Conservation (phyloP, 1,284 basidiomycete genomes). For the Ceratobasidium sp. region DNA sequence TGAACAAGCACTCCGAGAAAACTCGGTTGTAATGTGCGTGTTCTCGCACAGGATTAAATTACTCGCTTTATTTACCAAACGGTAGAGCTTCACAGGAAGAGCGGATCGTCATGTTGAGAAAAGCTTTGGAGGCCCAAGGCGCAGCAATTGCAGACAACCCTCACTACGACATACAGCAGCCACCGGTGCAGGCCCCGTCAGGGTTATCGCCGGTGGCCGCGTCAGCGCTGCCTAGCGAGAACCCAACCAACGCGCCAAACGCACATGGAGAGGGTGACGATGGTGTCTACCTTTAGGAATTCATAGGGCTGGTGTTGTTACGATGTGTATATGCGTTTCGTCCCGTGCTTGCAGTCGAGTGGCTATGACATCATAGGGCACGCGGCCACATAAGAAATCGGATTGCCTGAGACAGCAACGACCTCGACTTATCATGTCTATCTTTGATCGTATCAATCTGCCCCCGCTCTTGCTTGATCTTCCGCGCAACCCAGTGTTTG, state of each 20-base stretch:
- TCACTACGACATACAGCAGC: slow-evolving; percentile 29
- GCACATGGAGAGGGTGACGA: slow-evolving; percentile 9
- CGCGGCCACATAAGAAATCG: slow-evolving; percentile 1
- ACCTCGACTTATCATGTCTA: slow-evolving; percentile 49
- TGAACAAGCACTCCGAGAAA: slow-evolving; percentile 40
- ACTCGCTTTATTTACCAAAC: neutral
- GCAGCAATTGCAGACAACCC: slow-evolving; percentile 44
- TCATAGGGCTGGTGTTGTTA: neutral
- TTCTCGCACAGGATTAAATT: neutral
- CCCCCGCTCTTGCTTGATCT: slow-evolving; percentile 65
- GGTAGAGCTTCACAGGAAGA: slow-evolving; percentile 46
- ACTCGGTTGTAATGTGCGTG: slow-evolving; percentile 43
- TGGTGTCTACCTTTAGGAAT: slow-evolving; percentile 11
- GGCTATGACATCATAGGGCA: slow-evolving; percentile 36
- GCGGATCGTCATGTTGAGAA: slow-evolving; percentile 44
- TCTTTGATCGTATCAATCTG: slow-evolving; percentile 52
- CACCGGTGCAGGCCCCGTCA: neutral
- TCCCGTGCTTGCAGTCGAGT: slow-evolving; percentile 15
- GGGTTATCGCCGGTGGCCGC: slow-evolving; percentile 13
- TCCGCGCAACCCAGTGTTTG: slow-evolving; percentile 68
- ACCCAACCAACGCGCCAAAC: neutral
- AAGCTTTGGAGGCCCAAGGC: slow-evolving; percentile 43
- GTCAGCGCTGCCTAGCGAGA: neutral
- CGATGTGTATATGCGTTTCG: slow-evolving; percentile 22
- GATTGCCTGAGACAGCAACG: neutral